Evolutionary conservation across 768 basidiomycete species (phyloP).

Genomic region (Psilocybe tampanensis): DNA sequence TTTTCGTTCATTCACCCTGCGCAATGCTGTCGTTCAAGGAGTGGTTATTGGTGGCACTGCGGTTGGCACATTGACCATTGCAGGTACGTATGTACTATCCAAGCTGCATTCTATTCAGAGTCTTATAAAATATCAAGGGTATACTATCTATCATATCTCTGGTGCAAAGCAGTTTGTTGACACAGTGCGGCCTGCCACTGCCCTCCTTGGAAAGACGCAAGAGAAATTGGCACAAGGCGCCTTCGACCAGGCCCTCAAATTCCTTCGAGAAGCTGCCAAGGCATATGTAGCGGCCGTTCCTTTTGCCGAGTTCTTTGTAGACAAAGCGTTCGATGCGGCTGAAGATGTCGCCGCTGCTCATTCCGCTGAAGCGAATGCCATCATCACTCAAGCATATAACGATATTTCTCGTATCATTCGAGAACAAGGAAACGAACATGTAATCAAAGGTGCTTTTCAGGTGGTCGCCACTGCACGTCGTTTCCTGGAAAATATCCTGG

Average conservation of each 20-base stretch:
- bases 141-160: slow-evolving; percentile 43
- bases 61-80: not conserved
- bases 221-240: slow-evolving; percentile 24
- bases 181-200: slow-evolving; percentile 29
- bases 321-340: slow-evolving; percentile 44
- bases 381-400: slow-evolving; percentile 36
- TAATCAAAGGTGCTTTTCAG: slow-evolving; percentile 7
- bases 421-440: slow-evolving; percentile 15
- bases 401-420: slow-evolving; percentile 30
- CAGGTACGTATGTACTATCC: not conserved
- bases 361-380: slow-evolving; percentile 38
- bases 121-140: slow-evolving; percentile 26
- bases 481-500: slow-evolving; percentile 9
- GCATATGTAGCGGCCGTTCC: slow-evolving; percentile 42
- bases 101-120: not conserved
- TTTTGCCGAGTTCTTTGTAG: slow-evolving; percentile 37
- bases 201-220: slow-evolving; percentile 11
- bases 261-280: slow-evolving; percentile 42
- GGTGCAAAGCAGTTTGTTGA: slow-evolving; percentile 39
- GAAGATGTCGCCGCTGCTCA: slow-evolving; percentile 39
- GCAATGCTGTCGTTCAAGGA: not conserved
- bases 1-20: not conserved
- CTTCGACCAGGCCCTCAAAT: slow-evolving; percentile 33
- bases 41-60: not conserved
- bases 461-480: slow-evolving; percentile 11